These are phyloP conservation scores for Dalbergia cultrata DNA, from an alignment of 306 rosid species.

Conservation along the genomic window DNA sequence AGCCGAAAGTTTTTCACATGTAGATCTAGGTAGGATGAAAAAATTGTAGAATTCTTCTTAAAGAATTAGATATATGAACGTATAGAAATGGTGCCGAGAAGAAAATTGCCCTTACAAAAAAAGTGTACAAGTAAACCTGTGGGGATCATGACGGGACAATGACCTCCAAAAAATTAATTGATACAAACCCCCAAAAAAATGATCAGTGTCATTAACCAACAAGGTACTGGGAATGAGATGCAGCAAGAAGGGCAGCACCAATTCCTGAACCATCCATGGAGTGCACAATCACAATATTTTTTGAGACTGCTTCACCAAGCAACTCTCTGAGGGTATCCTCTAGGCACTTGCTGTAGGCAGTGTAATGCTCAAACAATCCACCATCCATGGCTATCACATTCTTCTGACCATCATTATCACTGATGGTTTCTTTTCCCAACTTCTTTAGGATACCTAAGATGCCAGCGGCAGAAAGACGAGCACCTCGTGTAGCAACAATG, in stretches of 20 bases:
- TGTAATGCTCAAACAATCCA: slow-evolving; percentile 88
- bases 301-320: slow-evolving; percentile 67
- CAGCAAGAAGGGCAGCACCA: slow-evolving; percentile 93
- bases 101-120: slow-evolving; percentile 18
- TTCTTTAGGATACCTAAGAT: slow-evolving; percentile 82
- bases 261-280: slow-evolving; percentile 89
- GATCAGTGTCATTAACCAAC: slow-evolving; percentile 48
- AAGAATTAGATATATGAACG: slow-evolving; percentile 24
- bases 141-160: slow-evolving; percentile 28
- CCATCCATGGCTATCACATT: slow-evolving; percentile 88
- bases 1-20: neutral
- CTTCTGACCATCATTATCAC: slow-evolving; percentile 57
- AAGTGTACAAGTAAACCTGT: slow-evolving; percentile 31
- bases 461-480: slow-evolving; percentile 92
- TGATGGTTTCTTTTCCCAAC: slow-evolving; percentile 66
- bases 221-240: slow-evolving; percentile 77
- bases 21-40: neutral
- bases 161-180: slow-evolving; percentile 39
- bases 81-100: slow-evolving; percentile 33
- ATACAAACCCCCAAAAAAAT: slow-evolving; percentile 34
- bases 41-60: slow-evolving; percentile 1
- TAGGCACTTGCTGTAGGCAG: slow-evolving; percentile 73
- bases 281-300: slow-evolving; percentile 59
- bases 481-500: slow-evolving; percentile 83
- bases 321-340: slow-evolving; percentile 74